These are phyloP conservation scores for Ophiostoma novo-ulmi DNA, from an alignment of 2,329 filamentous ascomycete genomes.

Conservation along the genomic window DNA sequence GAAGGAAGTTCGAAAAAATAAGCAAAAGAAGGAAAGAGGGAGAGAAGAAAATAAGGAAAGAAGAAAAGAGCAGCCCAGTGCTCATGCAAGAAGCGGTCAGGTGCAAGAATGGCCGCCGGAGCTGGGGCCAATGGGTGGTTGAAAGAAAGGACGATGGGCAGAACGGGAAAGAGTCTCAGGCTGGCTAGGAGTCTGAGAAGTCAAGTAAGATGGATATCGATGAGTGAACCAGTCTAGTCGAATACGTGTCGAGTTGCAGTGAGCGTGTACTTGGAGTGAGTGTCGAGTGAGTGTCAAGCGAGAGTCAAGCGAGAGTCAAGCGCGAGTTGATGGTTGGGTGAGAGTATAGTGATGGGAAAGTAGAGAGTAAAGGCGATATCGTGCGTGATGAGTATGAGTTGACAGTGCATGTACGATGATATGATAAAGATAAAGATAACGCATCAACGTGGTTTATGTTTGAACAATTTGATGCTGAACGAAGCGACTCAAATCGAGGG, in stretches of 20 bases:
- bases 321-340: neutral
- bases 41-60: neutral
- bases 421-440: neutral
- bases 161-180: conserved; percentile 9
- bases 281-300: neutral
- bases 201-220: neutral
- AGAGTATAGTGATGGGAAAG: neutral
- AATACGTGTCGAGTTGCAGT: neutral
- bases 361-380: neutral
- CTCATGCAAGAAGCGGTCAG: conserved; percentile 12
- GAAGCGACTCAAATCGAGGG: neutral
- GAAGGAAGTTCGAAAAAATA: neutral
- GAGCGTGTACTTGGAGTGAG: neutral
- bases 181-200: neutral
- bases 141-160: neutral
- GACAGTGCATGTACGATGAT: neutral
- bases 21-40: neutral
- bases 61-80: neutral
- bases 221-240: neutral
- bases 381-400: neutral
- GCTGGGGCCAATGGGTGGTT: conserved; percentile 10
- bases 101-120: conserved; percentile 4
- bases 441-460: neutral
- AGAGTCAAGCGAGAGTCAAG: neutral
- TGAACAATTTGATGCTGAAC: neutral